Conservation (phyloP, 2,329 filamentous ascomycete genomes). For the Pseudogymnoascus sp. region DNA sequence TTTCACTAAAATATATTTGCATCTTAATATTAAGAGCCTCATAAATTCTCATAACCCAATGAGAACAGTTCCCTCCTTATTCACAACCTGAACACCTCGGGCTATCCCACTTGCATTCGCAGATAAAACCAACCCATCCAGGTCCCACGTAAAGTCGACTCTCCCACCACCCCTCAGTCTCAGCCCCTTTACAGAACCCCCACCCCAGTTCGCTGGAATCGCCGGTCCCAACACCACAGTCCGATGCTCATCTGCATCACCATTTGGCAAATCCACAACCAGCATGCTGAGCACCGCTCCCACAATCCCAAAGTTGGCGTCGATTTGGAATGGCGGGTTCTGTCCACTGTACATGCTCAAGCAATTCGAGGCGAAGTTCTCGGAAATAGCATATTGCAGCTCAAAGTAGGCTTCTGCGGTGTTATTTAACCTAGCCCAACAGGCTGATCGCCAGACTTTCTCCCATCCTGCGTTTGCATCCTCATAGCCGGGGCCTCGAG, state of each 20-base stretch:
- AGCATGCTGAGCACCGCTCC: constrained; percentile 44
- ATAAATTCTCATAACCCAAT: not conserved
- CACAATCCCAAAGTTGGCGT: constrained; percentile 47
- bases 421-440: constrained; percentile 47
- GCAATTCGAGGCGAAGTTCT: constrained; percentile 43
- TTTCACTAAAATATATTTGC: too few species aligned
- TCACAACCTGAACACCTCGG: not conserved
- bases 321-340: constrained; percentile 46
- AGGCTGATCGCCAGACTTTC: constrained; percentile 49
- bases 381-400: constrained; percentile 38
- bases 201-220: constrained; percentile 37
- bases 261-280: constrained; percentile 39
- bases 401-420: constrained; percentile 41
- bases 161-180: constrained; percentile 36
- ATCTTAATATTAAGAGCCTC: not conserved
- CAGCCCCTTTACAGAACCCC: constrained; percentile 37
- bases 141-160: constrained; percentile 38
- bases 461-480: constrained; percentile 50
- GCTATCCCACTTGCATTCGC: constrained; percentile 8
- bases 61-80: constrained; percentile 11
- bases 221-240: constrained; percentile 40
- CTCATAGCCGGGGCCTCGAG: constrained; percentile 38
- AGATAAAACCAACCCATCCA: constrained; percentile 28
- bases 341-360: constrained; percentile 42
- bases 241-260: constrained; percentile 13